Conservation (phyloP, 176 grass and related monocot species). For the Zea luxurians region DNA sequence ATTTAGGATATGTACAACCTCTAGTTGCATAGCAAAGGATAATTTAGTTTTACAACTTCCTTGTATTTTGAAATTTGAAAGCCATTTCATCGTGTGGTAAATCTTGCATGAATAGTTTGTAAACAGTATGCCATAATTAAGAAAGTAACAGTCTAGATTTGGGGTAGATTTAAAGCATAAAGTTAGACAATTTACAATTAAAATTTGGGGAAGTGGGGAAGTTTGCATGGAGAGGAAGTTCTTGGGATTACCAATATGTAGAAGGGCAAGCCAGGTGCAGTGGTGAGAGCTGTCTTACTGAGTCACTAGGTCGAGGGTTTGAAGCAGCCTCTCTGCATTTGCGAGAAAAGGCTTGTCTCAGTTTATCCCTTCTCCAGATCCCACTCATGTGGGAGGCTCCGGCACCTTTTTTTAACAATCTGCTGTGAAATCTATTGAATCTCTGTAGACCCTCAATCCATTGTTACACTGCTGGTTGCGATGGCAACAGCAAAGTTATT, state of each 20-base stretch:
- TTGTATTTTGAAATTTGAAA: conserved; percentile 25
- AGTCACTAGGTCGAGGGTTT: too few species aligned
- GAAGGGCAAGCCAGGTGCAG: too few species aligned
- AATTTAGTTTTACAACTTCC: neutral
- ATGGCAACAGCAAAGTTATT: conserved; percentile 29
- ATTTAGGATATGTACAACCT: conserved; percentile 25
- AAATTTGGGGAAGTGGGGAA: conserved; percentile 14
- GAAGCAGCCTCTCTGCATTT: too few species aligned
- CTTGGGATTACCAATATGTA: neutral
- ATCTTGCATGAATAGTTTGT: conserved; percentile 10
- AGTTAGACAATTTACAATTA: conserved; percentile 20
- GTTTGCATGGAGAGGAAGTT: conserved; percentile 25
- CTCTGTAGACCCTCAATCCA: neutral
- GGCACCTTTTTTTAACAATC: neutral
- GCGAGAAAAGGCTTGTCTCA: too few species aligned
- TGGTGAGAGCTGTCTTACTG: too few species aligned
- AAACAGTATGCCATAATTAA: conserved; percentile 2
- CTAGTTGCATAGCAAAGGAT: conserved; percentile 2
- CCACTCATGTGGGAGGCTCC: too few species aligned
- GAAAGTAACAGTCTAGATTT: conserved; percentile 29
- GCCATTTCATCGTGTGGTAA: neutral
- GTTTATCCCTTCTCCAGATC: too few species aligned
- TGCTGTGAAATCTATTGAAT: conserved; percentile 26
- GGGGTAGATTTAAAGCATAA: neutral
- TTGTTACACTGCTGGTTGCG: conserved; percentile 3